phyloP scores from a whole-genome alignment of 2,329 filamentous ascomycete genomes.

The Leptographium radiaticola region DNA sequence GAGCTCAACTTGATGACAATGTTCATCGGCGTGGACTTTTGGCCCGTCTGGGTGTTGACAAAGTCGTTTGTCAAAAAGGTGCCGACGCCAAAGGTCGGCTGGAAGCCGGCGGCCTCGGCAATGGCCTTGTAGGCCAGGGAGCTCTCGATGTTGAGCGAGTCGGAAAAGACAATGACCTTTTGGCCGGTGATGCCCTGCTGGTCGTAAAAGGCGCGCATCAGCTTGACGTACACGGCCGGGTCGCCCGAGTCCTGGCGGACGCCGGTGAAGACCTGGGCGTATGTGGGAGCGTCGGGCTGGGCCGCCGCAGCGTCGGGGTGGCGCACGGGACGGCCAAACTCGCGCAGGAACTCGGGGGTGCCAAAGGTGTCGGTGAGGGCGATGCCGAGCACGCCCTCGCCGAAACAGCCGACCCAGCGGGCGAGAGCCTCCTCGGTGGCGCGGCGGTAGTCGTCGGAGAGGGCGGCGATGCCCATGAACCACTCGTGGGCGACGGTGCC shows the following conservation, averaged over 20 bases:
- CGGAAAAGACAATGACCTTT: slow-evolving; percentile 91
- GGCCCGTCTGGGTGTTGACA: slow-evolving; percentile 52
- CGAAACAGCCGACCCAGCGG: slow-evolving; percentile 88
- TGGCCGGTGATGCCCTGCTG: slow-evolving; percentile 58
- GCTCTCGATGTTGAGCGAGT: slow-evolving; percentile 81
- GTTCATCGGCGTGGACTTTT: slow-evolving; percentile 83
- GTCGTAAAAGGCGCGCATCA: slow-evolving; percentile 73
- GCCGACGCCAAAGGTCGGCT: slow-evolving; percentile 83
- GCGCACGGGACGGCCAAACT: slow-evolving; percentile 57
- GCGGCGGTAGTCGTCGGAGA: slow-evolving; percentile 69
- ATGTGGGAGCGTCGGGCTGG: slow-evolving; percentile 32
- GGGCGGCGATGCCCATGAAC: slow-evolving; percentile 97
- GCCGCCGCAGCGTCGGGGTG: slow-evolving; percentile 22
- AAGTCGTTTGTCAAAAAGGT: slow-evolving; percentile 97
- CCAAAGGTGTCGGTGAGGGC: slow-evolving; percentile 95
- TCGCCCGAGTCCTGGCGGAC: slow-evolving; percentile 87
- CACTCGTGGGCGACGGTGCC: slow-evolving; percentile 92
- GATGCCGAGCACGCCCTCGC: slow-evolving; percentile 69
- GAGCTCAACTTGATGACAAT: slow-evolving; percentile 96
- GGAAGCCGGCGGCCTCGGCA: slow-evolving; percentile 68
- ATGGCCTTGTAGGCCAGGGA: slow-evolving; percentile 83
- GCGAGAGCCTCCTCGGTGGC: slow-evolving; percentile 75
- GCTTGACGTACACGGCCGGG: slow-evolving; percentile 63
- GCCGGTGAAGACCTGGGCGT: slow-evolving; percentile 71
- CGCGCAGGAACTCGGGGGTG: slow-evolving; percentile 73